These are phyloP conservation scores for Carex parvula DNA, from an alignment of 176 grass and related monocot species.

Conservation along the genomic window DNA sequence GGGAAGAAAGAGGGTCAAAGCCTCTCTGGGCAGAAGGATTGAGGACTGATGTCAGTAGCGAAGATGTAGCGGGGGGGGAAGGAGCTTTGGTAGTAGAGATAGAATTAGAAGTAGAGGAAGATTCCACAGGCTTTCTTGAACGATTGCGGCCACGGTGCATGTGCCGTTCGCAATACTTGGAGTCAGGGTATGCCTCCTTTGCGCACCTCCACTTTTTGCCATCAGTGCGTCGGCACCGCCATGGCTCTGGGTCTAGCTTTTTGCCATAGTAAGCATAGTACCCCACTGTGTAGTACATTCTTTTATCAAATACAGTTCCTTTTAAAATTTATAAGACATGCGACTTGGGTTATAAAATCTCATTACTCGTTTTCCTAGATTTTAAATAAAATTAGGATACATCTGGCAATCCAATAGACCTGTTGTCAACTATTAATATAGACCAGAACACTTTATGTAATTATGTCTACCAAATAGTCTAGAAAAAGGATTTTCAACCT, in stretches of 20 bases:
- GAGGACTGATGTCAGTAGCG: conserved; percentile 20
- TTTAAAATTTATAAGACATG: conserved; percentile 3
- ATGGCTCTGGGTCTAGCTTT: conserved; percentile 93
- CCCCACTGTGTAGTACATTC: conserved; percentile 50
- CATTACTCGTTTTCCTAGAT: neutral
- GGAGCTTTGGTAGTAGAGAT: conserved; percentile 48
- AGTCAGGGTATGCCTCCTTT: conserved; percentile 98
- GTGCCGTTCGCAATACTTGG: conserved; percentile 99
- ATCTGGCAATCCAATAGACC: neutral
- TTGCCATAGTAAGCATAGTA: conserved; percentile 98
- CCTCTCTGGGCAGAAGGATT: neutral
- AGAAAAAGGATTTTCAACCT: neutral
- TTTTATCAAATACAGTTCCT: neutral
- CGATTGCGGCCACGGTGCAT: conserved; percentile 99
- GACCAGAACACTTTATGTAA: neutral
- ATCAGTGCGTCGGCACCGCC: conserved; percentile 92
- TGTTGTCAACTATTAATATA: neutral
- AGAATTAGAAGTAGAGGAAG: conserved; percentile 52
- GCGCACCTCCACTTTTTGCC: conserved; percentile 99
- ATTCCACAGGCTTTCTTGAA: conserved; percentile 99
- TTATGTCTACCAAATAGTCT: neutral
- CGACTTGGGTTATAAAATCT: neutral
- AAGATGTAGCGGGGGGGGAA: conserved; percentile 23
- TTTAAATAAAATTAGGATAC: neutral
- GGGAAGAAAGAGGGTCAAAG: conserved; percentile 40